Evolutionary conservation across 1,139 yeast genomes (phyloP), one percentile per base, ranked within the genome.

Genomic region (Debaryomyces psychrophilus): DNA sequence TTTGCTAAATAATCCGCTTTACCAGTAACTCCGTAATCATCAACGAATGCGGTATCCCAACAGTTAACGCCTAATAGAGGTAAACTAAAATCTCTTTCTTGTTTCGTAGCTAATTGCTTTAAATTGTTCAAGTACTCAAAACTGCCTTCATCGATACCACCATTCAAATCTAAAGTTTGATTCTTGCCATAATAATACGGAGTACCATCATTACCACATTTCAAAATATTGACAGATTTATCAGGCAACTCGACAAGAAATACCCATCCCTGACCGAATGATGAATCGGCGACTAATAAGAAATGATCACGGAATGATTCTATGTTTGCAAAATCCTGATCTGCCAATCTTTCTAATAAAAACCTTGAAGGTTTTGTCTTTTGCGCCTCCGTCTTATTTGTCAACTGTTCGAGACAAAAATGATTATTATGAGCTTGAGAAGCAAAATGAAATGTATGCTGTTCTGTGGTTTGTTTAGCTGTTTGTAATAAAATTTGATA

Each of bases 401-500:
- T 55, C 49, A 92, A 75, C 59, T 88, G 87, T 63, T 87, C 84
- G 62, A 90, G 83, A 58, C 87, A 90, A 49, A 93, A 76, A 68
- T 93, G 99, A 71, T 93, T 93, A 70, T 90, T 92, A 69, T 88
- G 95, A 2, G 92, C 85, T 64, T 88, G 96, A 4, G 97, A 87
- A 9, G 99, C 97, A 61, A 77, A 82, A 69, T 90, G 95, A 76
- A 86, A 92, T 11, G 87, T 71, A 48, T 82, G 81, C 35, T 92
- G 86, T 58, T 81, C 81, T 35, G 84, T 81, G 28, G 88, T 76
- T 55, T 82, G 82, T 58, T 81, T 80, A 7, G 95, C 88, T 1
- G 95, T 83, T 57, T 83, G 79, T 50, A 88, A 73, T 54, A 90
- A 67, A 51, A 90, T 83, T 52, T 88, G 90, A 64, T 87, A 84